Conservation (phyloP, 139 green algal genomes). For the Volvox reticuliferus region DNA sequence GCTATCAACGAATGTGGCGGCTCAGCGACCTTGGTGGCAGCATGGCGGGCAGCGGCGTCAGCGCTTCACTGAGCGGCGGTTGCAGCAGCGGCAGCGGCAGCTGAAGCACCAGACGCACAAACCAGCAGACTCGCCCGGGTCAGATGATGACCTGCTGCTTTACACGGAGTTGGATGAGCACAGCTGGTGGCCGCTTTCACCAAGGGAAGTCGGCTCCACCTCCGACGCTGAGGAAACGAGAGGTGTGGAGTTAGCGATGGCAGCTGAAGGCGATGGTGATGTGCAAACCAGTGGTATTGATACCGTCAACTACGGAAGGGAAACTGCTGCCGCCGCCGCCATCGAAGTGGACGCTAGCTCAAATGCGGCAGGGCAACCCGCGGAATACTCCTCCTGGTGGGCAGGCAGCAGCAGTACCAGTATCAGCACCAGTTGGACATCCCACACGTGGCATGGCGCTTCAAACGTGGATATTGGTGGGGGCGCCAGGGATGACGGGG, state of each 20-base stretch:
- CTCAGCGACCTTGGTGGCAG: background rate
- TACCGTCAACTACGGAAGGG: too few relatives aligned
- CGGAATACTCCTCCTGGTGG: too few relatives aligned
- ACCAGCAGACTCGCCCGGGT: background rate
- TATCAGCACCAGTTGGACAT: too few relatives aligned
- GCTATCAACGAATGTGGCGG: background rate
- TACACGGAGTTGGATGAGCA: constrained; percentile 1
- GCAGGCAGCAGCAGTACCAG: too few relatives aligned
- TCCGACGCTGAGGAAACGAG: background rate
- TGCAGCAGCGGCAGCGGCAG: background rate
- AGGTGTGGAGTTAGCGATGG: background rate
- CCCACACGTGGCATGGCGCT: too few relatives aligned
- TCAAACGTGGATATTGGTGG: too few relatives aligned
- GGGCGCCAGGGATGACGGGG: too few relatives aligned
- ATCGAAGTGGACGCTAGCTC: too few relatives aligned
- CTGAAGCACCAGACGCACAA: background rate
- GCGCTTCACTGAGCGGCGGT: background rate
- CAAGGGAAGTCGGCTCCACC: background rate
- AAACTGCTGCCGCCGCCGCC: too few relatives aligned
- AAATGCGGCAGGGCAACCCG: too few relatives aligned
- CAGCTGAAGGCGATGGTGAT: background rate
- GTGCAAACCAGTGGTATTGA: too few relatives aligned
- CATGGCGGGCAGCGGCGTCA: background rate
- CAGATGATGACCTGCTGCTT: background rate
- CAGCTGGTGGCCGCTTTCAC: background rate